Percentiles rank a stretch among this genome's conserved stretches.
These are phyloP conservation scores for Gleditsia sinensis DNA, from an alignment of 306 rosid genomes.

Conservation along the genomic window DNA sequence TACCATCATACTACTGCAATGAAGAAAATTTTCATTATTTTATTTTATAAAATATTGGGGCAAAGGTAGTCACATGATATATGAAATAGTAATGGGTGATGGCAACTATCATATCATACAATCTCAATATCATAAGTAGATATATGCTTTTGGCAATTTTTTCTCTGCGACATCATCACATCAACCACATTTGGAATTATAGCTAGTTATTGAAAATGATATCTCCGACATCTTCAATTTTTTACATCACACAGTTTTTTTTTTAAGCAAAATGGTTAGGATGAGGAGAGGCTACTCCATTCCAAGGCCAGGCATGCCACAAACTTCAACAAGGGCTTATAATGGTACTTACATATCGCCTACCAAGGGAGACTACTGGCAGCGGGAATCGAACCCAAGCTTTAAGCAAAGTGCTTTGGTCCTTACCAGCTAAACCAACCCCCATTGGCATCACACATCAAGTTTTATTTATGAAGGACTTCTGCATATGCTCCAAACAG, in stretches of 20 bases:
- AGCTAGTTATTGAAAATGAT: constrained; percentile 15
- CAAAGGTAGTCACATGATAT: not conserved
- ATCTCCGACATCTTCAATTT: not conserved
- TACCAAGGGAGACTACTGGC: too few relatives aligned
- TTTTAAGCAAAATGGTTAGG: too few relatives aligned
- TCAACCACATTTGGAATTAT: not conserved
- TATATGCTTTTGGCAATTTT: not conserved
- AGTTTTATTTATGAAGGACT: not conserved
- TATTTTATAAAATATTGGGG: not conserved
- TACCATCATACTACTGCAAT: constrained; percentile 15
- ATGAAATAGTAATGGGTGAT: not conserved
- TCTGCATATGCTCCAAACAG: not conserved
- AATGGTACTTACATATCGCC: too few relatives aligned
- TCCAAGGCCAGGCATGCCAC: too few relatives aligned
- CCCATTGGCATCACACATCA: not conserved
- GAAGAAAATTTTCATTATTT: not conserved
- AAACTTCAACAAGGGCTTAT: too few relatives aligned
- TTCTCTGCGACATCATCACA: not conserved
- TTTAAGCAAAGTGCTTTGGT: too few relatives aligned
- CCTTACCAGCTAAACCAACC: too few relatives aligned
- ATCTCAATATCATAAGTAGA: constrained; percentile 7
- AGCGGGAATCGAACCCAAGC: too few relatives aligned
- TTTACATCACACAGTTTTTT: too few relatives aligned
- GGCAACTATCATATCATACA: not conserved
- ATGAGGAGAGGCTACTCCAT: too few relatives aligned